These are phyloP conservation scores for Cryptococcus hybrid DNA, from an alignment of 1,284 basidiomycete species.

Conservation along the genomic window DNA sequence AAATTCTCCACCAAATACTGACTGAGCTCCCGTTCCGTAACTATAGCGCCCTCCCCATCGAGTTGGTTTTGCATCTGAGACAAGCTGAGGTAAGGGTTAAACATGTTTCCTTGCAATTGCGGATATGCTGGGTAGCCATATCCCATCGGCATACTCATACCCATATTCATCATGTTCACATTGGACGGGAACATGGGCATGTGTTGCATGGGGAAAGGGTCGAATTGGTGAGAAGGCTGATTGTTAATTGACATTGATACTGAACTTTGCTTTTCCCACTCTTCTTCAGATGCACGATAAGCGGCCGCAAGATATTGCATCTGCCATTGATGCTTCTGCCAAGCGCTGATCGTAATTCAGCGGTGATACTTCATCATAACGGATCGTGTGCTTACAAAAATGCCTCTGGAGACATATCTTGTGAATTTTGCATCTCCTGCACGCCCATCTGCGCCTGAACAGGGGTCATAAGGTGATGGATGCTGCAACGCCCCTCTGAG, in stretches of 20 bases:
- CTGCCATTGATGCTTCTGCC: conserved; percentile 40
- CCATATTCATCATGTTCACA: conserved; percentile 1
- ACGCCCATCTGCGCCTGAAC: neutral
- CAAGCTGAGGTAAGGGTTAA: neutral
- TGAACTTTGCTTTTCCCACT: conserved; percentile 42
- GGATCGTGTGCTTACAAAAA: neutral
- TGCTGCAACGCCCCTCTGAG: neutral
- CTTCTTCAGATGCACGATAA: conserved; percentile 40
- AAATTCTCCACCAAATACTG: conserved; percentile 43
- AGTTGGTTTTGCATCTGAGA: too few relatives aligned
- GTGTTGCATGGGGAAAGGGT: conserved; percentile 5
- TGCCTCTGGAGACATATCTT: conserved; percentile 5
- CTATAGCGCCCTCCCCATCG: conserved; percentile 27
- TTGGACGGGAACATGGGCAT: conserved; percentile 9
- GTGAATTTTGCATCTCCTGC: neutral
- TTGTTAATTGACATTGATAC: conserved; percentile 13
- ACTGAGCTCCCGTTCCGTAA: conserved; percentile 34
- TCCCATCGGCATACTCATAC: conserved; percentile 5
- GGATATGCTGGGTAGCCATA: conserved; percentile 8
- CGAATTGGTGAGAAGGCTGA: neutral
- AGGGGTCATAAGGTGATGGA: neutral
- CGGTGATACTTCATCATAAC: too few relatives aligned
- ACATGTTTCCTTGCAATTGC: neutral
- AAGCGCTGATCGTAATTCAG: neutral
- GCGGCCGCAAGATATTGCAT: conserved; percentile 44